Base-by-base conservation (phyloP, 2,329 filamentous ascomycete species). In the Claviceps monticola region DNA sequence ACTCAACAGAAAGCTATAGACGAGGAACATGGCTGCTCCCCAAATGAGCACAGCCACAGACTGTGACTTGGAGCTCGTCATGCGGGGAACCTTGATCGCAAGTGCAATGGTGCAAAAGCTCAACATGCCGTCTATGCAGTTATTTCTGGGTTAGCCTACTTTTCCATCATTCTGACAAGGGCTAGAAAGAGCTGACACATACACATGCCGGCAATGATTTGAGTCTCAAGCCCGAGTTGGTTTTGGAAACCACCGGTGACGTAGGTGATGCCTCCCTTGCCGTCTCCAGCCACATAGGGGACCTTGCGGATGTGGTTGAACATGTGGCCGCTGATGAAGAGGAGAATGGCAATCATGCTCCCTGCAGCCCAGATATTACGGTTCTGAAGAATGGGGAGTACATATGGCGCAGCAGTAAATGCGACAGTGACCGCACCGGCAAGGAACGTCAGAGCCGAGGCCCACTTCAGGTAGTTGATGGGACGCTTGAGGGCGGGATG, bases 291-390 rank as follows among this genome's bases (percentile, higher is more conserved):
- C 36, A 97, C 88, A 61, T 98, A 98, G 2, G 93, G 93, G 2
- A 94, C 88, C 67, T 93, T 91, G 60, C 94, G 82, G 64, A 98
- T 98, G 64, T 96, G 90, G 69, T 97, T 98, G 78, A 94, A 98
- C 94, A 98, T 98, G 70, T 97, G 90, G 41, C 93, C 94, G 60
- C 86, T 93, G 46, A 86, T 96, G 71, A 97, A 98, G 53, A 96
- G 75, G 43, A 98, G 78, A 56, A 98, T 90, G 14, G 83, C 76
- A 61, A 97, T 89, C 59, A 98, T 73, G 68, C 86, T 95, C 61
- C 94, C 69, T 21, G 86, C 88, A 23, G 91, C 90, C 93, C 93
- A 98, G 17, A 97, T 71, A 62, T 95, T 97, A 59, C 91, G 85
- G 73, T 85, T 96, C 67, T 89, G 87, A 38, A 96, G 67, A 54